Base-by-base conservation (phyloP, 208 protist genomes). In the Acanthamoeba castellanii region DNA sequence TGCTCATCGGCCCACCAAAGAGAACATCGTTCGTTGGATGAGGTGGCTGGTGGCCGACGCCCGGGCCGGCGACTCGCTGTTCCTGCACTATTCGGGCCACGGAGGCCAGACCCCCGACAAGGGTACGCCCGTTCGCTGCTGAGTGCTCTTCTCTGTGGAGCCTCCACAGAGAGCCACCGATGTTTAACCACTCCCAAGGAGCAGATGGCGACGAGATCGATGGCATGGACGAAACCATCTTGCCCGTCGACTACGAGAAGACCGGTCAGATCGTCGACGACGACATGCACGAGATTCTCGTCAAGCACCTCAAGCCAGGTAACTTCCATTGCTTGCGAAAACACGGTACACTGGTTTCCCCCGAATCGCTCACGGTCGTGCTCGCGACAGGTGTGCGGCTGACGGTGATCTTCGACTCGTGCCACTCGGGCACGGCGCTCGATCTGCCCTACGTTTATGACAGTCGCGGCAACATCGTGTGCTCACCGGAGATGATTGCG, bases 201-300 rank as follows among this genome's bases (percentile, higher is more conserved):
- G 45, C 25, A 94, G 92, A 82, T 91, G 92, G 92, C 16, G 92
- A 94, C 34, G 92, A 94, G 59, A 47, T 78, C 34, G 92, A 94
- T 20, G 92, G 92, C 34, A 55, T 66, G 37, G 92, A 94, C 55
- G 92, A 94, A 45, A 94, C 92, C n/a, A 94, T 94, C 27, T n/a
- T 94, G 2, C 92, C 92, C 64, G 66, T 90, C 74, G 92, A 94
- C 68, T 89, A 92, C 76, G 32, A 84, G 22, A 7, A 3, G 3
- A 74, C 92, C 25, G 92, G 92, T n/a, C 92, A 94, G 30, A 94
- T 94, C 47, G 92, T 94, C 45, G 92, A 94, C 20, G 92, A 94
- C 55, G 92, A 93, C 50, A 93, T 93, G 89, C 89, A 93, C 89
- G 61, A 93, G 32, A 34, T 93, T 25, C 70, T 93, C 42, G 61